A percentile compares a stretch with the other conserved stretches of the same genome.
Evolutionary conservation across 1,284 basidiomycete genomes (phyloP).

Genomic region (Tylopilus orsonianus): DNA sequence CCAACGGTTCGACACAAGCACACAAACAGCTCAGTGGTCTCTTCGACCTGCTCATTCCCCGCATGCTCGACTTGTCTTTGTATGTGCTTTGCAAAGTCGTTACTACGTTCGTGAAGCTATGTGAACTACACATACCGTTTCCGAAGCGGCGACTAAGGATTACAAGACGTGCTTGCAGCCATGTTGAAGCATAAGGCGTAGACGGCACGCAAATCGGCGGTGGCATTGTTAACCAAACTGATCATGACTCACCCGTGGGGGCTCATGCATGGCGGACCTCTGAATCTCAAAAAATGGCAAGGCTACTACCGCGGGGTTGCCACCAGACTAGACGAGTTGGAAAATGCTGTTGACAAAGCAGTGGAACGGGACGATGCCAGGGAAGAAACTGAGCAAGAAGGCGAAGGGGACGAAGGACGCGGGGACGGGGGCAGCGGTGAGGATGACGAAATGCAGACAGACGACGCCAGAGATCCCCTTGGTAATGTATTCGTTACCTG

Average conservation of each 20-base stretch:
- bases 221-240: slow-evolving; percentile 75
- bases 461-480: too few species aligned
- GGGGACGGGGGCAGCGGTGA: slow-evolving; percentile 39
- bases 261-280: slow-evolving; percentile 78
- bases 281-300: slow-evolving; percentile 78
- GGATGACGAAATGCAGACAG: slow-evolving; percentile 33
- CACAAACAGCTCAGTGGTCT: slow-evolving; percentile 84
- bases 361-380: slow-evolving; percentile 44
- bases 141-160: slow-evolving; percentile 84
- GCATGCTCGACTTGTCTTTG: slow-evolving; percentile 85
- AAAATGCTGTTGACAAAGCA: slow-evolving; percentile 54
- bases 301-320: slow-evolving; percentile 67
- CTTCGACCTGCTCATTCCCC: slow-evolving; percentile 83
- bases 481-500: too few species aligned
- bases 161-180: slow-evolving; percentile 71
- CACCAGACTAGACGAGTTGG: slow-evolving; percentile 60
- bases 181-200: slow-evolving; percentile 91
- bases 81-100: slow-evolving; percentile 93
- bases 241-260: slow-evolving; percentile 91
- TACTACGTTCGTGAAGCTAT: slow-evolving; percentile 69
- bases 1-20: slow-evolving; percentile 54
- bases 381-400: slow-evolving; percentile 41
- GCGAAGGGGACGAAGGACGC: slow-evolving; percentile 37
- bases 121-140: slow-evolving; percentile 75
- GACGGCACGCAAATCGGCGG: slow-evolving; percentile 84